These are phyloP conservation scores for Pinus tabuliformis DNA, from an alignment of 75 land plant genomes.

Conservation along the genomic window DNA sequence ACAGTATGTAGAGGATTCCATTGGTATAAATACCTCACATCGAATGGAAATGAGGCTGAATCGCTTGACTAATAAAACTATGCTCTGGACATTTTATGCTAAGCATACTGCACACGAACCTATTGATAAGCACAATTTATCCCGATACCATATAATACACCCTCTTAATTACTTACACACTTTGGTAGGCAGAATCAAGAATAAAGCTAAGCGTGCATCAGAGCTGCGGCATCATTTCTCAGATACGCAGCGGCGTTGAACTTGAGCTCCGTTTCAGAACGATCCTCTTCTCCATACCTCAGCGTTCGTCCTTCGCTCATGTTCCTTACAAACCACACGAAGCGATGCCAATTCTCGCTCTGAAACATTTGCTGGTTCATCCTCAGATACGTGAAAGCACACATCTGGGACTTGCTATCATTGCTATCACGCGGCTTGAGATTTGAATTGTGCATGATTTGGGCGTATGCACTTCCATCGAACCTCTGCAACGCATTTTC, in stretches of 20 bases:
- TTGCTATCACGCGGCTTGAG: constrained; percentile 28
- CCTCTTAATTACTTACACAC: no score
- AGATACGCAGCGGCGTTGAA: neutral
- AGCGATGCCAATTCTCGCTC: constrained; percentile 62
- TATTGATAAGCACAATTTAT: no score
- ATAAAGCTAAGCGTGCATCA: no score
- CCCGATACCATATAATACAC: no score
- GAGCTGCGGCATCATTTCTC: constrained; percentile 20
- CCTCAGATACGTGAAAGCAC: constrained; percentile 76
- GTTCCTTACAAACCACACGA: constrained; percentile 70
- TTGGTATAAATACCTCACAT: no score
- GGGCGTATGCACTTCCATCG: constrained; percentile 59
- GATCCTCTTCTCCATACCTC: constrained; percentile 25
- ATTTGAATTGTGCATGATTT: constrained; percentile 23
- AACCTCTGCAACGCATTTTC: constrained; percentile 93
- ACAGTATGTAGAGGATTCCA: no score
- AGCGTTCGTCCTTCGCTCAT: constrained; percentile 52
- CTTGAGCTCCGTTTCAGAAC: constrained; percentile 26
- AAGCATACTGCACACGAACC: no score
- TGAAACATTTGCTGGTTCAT: constrained; percentile 79
- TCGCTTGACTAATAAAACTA: no score
- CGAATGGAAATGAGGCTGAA: no score
- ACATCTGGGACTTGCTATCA: constrained; percentile 36
- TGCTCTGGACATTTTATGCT: no score
- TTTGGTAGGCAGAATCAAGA: no score